These are phyloP conservation scores for Lactarius trivialis DNA, from an alignment of 768 basidiomycete genomes.

Conservation along the genomic window DNA sequence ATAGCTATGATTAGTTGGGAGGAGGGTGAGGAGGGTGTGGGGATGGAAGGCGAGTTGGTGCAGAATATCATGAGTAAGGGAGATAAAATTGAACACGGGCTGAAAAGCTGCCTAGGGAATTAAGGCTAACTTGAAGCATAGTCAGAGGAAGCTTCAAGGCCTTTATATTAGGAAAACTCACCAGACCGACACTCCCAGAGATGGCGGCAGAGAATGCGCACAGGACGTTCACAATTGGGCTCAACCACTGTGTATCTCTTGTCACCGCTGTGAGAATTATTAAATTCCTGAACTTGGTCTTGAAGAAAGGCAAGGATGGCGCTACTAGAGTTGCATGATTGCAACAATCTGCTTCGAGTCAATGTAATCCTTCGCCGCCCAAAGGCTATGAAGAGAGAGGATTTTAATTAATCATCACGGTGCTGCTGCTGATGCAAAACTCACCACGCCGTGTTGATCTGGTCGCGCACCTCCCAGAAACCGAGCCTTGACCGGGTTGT, in stretches of 20 bases:
- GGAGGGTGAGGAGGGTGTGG: conserved; percentile 1
- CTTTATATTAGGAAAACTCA: not conserved
- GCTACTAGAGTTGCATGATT: no score
- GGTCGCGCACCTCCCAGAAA: conserved; percentile 82
- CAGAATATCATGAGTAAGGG: no score
- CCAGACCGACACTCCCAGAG: not conserved
- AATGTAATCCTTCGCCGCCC: conserved; percentile 83
- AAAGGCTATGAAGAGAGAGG: conserved; percentile 42
- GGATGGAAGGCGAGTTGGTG: no score
- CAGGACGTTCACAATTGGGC: not conserved
- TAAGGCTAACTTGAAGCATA: no score
- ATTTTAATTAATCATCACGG: not conserved
- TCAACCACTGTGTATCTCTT: not conserved
- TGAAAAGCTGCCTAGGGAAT: no score
- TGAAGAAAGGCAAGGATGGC: no score
- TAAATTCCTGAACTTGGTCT: not conserved
- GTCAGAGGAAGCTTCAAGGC: not conserved
- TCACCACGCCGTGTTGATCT: conserved; percentile 81
- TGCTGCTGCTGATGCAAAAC: no score
- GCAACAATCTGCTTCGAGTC: conserved; percentile 83
- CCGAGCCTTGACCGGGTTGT: conserved; percentile 90
- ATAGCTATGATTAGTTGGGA: conserved; percentile 36
- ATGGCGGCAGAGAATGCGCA: not conserved
- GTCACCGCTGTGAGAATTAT: not conserved
- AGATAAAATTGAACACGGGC: no score